A percentile compares a stretch with the other conserved stretches of the same genome.
phyloP scores from a whole-genome alignment of 306 rosid species.

The Adenanthera pavonina region DNA sequence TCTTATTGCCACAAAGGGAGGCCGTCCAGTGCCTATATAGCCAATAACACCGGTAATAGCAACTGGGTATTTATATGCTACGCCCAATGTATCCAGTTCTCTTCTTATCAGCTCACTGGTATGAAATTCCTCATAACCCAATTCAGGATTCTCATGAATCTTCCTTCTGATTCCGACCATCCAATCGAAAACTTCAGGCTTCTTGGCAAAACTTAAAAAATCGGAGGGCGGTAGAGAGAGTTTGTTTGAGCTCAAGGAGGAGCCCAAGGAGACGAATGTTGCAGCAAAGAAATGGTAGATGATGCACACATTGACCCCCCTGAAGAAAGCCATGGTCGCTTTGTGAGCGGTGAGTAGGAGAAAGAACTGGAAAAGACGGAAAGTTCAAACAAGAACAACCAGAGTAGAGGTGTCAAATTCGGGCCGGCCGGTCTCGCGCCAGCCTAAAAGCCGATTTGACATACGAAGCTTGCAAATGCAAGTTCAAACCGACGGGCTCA shows the following conservation, averaged over 20 bases:
- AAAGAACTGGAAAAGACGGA: neutral
- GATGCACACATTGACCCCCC: conserved; percentile 42
- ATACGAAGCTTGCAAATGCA: too few species aligned
- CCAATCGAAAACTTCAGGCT: conserved; percentile 65
- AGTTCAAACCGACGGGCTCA: too few species aligned
- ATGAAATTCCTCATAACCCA: conserved; percentile 76
- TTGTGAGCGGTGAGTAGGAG: conserved; percentile 1
- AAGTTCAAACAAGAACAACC: neutral
- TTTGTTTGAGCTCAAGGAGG: conserved; percentile 45
- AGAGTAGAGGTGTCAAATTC: neutral
- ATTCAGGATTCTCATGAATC: conserved; percentile 84
- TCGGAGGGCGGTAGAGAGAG: conserved; percentile 42
- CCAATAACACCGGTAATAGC: conserved; percentile 83
- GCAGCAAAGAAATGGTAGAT: conserved; percentile 42
- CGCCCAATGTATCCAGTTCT: conserved; percentile 67
- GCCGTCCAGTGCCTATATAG: conserved; percentile 62
- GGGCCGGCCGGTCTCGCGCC: too few species aligned
- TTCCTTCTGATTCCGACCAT: conserved; percentile 83
- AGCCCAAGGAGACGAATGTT: conserved; percentile 33
- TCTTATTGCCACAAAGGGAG: conserved; percentile 92
- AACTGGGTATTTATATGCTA: conserved; percentile 68
- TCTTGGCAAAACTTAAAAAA: conserved; percentile 61
- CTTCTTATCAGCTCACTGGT: conserved; percentile 74
- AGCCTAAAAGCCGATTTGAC: too few species aligned
- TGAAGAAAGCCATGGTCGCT: conserved; percentile 50